Percentiles rank a stretch among this genome's conserved stretches.
These are phyloP conservation scores for Mycena latifolia DNA, from an alignment of 768 basidiomycete species.

Conservation along the genomic window DNA sequence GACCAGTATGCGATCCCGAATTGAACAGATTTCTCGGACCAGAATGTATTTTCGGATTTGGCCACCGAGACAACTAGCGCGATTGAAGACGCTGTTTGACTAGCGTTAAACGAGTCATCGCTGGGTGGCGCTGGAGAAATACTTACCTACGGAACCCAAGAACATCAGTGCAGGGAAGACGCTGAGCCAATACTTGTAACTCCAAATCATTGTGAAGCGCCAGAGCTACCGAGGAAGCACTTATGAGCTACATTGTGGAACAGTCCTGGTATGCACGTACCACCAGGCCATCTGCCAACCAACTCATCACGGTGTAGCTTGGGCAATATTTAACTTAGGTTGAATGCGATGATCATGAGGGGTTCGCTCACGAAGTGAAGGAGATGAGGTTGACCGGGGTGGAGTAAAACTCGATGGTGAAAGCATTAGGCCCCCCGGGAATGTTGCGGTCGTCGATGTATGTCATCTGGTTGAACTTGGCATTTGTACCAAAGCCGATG, in stretches of 20 bases:
- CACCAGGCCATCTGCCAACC: conserved; percentile 42
- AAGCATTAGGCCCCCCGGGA: conserved; percentile 33
- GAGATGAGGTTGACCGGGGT: conserved; percentile 36
- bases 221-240: no score
- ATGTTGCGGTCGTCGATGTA: conserved; percentile 45
- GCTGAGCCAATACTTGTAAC: conserved; percentile 13
- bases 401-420: conserved; percentile 29
- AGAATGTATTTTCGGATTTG: no score
- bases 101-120: no score
- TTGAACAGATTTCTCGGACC: no score
- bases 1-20: conserved; percentile 42
- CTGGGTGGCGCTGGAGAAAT: no score
- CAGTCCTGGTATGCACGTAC: no score
- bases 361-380: conserved; percentile 32
- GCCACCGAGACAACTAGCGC: background rate
- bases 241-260: no score
- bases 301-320: conserved; percentile 45
- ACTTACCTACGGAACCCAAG: conserved; percentile 23
- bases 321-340: no score
- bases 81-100: conserved; percentile 4
- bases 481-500: conserved; percentile 40
- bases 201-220: conserved; percentile 32
- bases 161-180: conserved; percentile 24
- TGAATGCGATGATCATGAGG: no score
- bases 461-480: conserved; percentile 46